phyloP scores from a whole-genome alignment of 2,329 filamentous ascomycete genomes.

The Fusarium musae region DNA sequence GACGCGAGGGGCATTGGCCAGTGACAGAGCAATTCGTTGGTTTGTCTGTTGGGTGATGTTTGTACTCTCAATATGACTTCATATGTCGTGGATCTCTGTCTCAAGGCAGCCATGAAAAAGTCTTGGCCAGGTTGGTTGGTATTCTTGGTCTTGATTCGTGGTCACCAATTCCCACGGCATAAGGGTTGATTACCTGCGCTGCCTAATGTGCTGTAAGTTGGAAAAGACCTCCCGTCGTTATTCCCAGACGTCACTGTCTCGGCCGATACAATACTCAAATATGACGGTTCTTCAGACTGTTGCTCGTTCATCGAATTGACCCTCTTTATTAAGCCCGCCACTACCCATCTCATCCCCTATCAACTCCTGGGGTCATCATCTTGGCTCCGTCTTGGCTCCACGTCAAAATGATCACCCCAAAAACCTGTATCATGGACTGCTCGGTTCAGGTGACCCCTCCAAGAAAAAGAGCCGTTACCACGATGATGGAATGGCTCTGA shows the following conservation, averaged over 20 bases:
- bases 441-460: conserved; percentile 17
- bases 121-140: neutral
- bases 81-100: conserved; percentile 11
- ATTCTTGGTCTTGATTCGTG: neutral
- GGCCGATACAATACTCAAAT: neutral
- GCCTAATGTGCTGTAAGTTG: neutral
- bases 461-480: conserved; percentile 16
- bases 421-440: conserved; percentile 22
- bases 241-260: neutral
- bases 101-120: neutral
- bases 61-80: conserved; percentile 18
- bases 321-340: conserved; percentile 14
- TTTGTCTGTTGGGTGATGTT: conserved; percentile 1
- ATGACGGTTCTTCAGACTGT: neutral
- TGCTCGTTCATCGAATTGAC: neutral
- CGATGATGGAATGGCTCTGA: conserved; percentile 7
- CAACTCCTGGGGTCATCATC: conserved; percentile 3
- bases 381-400: conserved; percentile 29
- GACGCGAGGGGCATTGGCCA: conserved; percentile 24
- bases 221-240: neutral
- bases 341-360: conserved; percentile 10
- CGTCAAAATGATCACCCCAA: conserved; percentile 6
- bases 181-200: neutral
- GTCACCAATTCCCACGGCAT: neutral
- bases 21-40: neutral